Evolutionary conservation across 176 grass and related monocot genomes (phyloP).

Genomic region (Secale cereale): DNA sequence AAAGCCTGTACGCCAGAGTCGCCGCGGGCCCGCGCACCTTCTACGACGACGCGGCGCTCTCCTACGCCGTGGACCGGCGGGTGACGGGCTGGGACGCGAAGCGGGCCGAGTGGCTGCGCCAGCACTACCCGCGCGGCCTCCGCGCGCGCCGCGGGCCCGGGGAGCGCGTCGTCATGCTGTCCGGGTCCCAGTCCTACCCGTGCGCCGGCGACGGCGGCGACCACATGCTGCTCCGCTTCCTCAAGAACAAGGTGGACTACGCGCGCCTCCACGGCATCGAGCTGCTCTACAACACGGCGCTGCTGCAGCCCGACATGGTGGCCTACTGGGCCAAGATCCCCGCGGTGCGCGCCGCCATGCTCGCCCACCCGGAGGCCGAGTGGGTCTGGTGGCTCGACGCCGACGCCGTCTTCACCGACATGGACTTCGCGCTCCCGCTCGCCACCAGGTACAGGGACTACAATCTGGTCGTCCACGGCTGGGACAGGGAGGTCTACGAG

Average conservation of each 20-base stretch:
- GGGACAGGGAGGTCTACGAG: constrained; percentile 38
- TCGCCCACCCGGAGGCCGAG: constrained; percentile 82
- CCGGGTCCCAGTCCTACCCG: constrained; percentile 59
- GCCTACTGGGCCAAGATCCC: constrained; percentile 82
- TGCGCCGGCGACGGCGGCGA: constrained; percentile 53
- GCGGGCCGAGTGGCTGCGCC: constrained; percentile 55
- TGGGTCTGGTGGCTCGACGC: constrained; percentile 95
- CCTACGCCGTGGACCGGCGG: constrained; percentile 43
- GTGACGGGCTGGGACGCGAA: constrained; percentile 61
- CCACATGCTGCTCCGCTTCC: constrained; percentile 54
- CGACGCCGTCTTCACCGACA: constrained; percentile 86
- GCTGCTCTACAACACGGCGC: constrained; percentile 65
- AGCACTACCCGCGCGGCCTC: constrained; percentile 14
- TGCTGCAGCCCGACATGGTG: constrained; percentile 54
- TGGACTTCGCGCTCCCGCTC: constrained; percentile 73
- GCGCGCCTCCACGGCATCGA: constrained; percentile 64
- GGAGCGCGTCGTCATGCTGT: constrained; percentile 62
- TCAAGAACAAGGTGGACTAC: constrained; percentile 96
- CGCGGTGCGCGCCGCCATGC: constrained; percentile 60
- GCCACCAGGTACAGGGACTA: background rate
- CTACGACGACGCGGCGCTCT: constrained; percentile 60
- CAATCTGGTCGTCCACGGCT: constrained; percentile 65
- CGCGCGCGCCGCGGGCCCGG: background rate
- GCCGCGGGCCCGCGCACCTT: background rate
- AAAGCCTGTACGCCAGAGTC: background rate